Evolutionary conservation across 306 rosid species (phyloP), one percentile per base, ranked within the genome.

Genomic region (Gastrolobium bilobum): DNA sequence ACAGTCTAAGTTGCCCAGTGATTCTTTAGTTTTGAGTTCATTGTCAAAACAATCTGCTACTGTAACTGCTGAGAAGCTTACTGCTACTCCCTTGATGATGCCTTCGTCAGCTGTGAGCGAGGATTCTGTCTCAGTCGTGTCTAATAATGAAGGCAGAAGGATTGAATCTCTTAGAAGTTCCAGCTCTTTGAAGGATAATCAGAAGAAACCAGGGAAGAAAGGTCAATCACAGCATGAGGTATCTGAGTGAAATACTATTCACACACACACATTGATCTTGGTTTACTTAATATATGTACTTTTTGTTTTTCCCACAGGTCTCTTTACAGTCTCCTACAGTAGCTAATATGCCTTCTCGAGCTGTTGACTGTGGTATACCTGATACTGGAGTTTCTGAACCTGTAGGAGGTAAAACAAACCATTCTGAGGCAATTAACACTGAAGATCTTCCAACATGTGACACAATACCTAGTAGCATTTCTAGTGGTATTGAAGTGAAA

Each of bases 171-270:
- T 90, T 73, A 80, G 83, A 11, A 85, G 83, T 77, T 88, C 97
- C 7, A 87, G 88, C 87, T 87, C 92, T 64, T 71, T 86, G 52
- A 88, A 86, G 78, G 97, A 96, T 76, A 84, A 86, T 77, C 89
- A 85, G 75, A 94, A 85, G 73, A 86, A 88, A 72, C 20, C 81
- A 30, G 85, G 75, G 75, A 90, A 81, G 85, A 85, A 87, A 86
- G 96, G 86, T 50, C 93, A 86, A 77, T 51, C 79, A 14, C 89
- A 81, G 67, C 84, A 82, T 82, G 91, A 93, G 97, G 99, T 96
- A 86, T 56, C 43, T 79, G 29, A 53, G 29, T 75, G 57, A 71
- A 76, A 51, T 62, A 51, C 37, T 71, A 15, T 46, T 62, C 30
- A 50, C 2, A 50, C 30, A 15, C 58, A 31, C 10, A 34, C 38